These are phyloP conservation scores for Ophiognomonia clavigignenti-juglandacearum DNA, from an alignment of 2,329 filamentous ascomycete species.

Conservation along the genomic window DNA sequence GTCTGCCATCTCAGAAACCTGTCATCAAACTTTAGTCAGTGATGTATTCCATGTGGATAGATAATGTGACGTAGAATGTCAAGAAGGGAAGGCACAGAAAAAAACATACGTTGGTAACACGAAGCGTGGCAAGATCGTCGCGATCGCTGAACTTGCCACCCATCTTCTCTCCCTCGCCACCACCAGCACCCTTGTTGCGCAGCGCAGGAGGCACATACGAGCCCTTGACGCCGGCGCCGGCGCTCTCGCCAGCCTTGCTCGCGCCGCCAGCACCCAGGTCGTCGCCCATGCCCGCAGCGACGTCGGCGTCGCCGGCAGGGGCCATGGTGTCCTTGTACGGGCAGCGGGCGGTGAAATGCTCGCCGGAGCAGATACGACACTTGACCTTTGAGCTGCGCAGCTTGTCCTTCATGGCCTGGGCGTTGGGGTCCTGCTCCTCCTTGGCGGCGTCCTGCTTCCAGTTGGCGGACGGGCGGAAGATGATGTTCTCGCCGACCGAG, in stretches of 20 bases:
- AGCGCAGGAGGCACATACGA: conserved; percentile 94
- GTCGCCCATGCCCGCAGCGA: conserved; percentile 50
- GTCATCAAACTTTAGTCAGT: conserved; percentile 20
- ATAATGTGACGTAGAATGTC: not conserved
- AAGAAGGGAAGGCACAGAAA: too few species aligned
- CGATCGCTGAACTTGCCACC: conserved; percentile 84
- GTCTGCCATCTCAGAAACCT: conserved; percentile 96
- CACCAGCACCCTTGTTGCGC: conserved; percentile 62
- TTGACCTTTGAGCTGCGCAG: conserved; percentile 99
- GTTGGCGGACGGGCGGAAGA: conserved; percentile 88
- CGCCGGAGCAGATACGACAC: conserved; percentile 96
- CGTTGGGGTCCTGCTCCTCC: conserved; percentile 69
- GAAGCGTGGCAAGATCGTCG: conserved; percentile 91
- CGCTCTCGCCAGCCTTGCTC: conserved; percentile 47
- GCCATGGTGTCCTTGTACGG: conserved; percentile 99
- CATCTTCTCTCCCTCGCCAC: conserved; percentile 74
- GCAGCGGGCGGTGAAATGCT: conserved; percentile 99
- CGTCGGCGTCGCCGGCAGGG: conserved; percentile 57
- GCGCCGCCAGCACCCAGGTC: conserved; percentile 39
- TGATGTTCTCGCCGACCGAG: conserved; percentile 93
- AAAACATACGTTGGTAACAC: conserved; percentile 88
- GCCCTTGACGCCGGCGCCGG: conserved; percentile 64
- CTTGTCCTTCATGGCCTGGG: conserved; percentile 71
- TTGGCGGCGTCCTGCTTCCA: conserved; percentile 86
- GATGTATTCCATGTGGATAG: not conserved